Evolutionary conservation across 345 rosid genomes (phyloP), one percentile per base, ranked within the genome.

Genomic region (Populus davidiana): DNA sequence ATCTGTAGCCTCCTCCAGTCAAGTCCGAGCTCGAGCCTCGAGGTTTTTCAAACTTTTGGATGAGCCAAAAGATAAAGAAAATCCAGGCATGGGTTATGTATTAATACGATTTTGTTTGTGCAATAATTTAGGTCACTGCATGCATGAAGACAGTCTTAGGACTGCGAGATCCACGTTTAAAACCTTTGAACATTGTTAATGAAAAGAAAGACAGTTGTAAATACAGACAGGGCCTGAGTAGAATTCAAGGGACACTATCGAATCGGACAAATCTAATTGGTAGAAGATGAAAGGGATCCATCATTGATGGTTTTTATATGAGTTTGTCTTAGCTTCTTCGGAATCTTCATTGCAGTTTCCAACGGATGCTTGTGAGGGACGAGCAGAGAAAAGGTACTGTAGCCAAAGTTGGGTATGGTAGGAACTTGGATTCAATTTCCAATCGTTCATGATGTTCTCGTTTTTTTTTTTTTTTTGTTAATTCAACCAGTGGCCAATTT

Each of bases 301-400:
- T n/a, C 62, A 0, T 6, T n/a, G 62, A n/a, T n/a, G 29, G n/a
- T 9, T 56, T 10, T 23, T 35, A 4, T 35, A 4, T 10, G 35
- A 2, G 44, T 11, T 71, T 71, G 64, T 71, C 65, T 62, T 1
- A 5, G 33, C 47, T 36, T 54, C 25, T 12, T n/a, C 35, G 75
- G 75, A 72, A 72, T 72, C 66, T 72, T 54, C 75, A 72, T 72
- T 6, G 66, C 65, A 11, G 65, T 33, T 72, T 72, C 35, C 75
- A n/a, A 5, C n/a, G 63, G 49, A 12, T 36, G 47, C 75, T n/a
- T 56, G 75, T 21, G 8, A 27, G 73, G 5, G 44, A 29, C 59
- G n/a, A 44, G 47, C 31, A 44, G 29, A n/a, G 2, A 59, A 59
- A 10, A 59, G 63, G 6, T 1, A 11, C 29, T 11, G 14, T n/a